Conservation (phyloP, 768 basidiomycete species). For the Grammothele lineata region DNA sequence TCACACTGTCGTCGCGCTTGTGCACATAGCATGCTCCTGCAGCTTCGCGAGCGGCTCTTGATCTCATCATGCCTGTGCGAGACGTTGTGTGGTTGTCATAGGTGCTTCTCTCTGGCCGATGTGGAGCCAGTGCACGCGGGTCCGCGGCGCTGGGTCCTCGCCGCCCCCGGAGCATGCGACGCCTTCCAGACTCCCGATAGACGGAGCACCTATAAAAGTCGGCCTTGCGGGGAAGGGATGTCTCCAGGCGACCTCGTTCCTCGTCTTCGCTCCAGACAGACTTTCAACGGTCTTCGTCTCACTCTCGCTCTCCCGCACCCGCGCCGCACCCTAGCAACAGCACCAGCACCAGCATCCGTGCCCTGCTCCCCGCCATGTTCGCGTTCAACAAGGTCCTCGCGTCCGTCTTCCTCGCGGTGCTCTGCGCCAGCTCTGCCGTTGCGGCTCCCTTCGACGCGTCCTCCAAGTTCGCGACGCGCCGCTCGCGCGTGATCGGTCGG, state of each 20-base stretch:
- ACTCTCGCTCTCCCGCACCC: background rate
- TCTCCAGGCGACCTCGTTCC: constrained; percentile 12
- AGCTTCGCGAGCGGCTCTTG: too few species aligned
- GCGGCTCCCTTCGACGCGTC: constrained; percentile 12
- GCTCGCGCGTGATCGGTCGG: constrained; percentile 18
- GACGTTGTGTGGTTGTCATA: too few species aligned
- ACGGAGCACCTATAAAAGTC: too few species aligned
- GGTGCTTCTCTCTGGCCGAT: too few species aligned
- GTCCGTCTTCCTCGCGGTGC: constrained; percentile 15
- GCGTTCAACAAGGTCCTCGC: constrained; percentile 14
- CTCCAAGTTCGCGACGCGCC: constrained; percentile 24
- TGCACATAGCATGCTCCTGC: too few species aligned
- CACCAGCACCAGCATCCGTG: background rate
- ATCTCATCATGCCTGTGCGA: too few species aligned
- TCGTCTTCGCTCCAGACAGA: constrained; percentile 14
- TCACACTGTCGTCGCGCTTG: too few species aligned
- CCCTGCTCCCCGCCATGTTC: constrained; percentile 5
- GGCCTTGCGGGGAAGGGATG: too few species aligned
- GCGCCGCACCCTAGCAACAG: constrained; percentile 1
- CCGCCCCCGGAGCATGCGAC: too few species aligned
- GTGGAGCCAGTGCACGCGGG: too few species aligned
- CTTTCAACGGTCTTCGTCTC: constrained; percentile 12
- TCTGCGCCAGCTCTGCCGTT: constrained; percentile 12
- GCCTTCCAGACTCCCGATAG: too few species aligned
- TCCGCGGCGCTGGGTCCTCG: too few species aligned